A percentile compares a stretch with the other conserved stretches of the same genome.
Evolutionary conservation across 2,329 filamentous ascomycete species (phyloP).

Genomic region (Leptographium procerum): DNA sequence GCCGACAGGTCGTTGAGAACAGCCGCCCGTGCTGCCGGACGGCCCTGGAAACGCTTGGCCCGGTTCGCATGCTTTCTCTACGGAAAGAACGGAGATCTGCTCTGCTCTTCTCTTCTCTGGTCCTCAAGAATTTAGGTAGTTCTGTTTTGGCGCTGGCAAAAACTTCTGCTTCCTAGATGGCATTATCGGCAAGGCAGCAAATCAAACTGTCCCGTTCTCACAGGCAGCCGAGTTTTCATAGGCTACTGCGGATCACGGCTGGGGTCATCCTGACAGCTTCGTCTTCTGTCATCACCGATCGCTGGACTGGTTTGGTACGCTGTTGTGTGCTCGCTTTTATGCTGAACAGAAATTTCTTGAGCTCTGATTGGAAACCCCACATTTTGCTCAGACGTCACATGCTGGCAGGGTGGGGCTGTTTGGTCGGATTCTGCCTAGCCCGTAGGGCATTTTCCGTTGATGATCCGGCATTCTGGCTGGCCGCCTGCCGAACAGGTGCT

Average conservation of each 20-base stretch:
- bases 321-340: not conserved
- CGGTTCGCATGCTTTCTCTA: not conserved
- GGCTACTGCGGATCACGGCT: not conserved
- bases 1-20: slow-evolving; percentile 37
- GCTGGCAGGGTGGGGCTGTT: not conserved
- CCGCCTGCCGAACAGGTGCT: not conserved
- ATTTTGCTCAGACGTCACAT: not conserved
- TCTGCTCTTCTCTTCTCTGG: not conserved
- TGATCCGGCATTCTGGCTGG: not conserved
- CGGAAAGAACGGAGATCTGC: too few relatives aligned
- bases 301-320: not conserved
- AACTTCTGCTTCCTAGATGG: not conserved
- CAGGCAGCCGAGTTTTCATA: not conserved
- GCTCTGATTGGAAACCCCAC: not conserved
- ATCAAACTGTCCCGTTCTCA: not conserved
- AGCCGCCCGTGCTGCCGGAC: not conserved
- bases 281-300: not conserved
- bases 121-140: not conserved
- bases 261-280: not conserved
- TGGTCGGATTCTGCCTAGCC: not conserved
- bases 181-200: not conserved
- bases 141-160: not conserved
- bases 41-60: not conserved
- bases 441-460: not conserved
- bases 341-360: not conserved